Evolutionary conservation across 805 yeast species (phyloP).

Genomic region (Kazachstania taianensis): DNA sequence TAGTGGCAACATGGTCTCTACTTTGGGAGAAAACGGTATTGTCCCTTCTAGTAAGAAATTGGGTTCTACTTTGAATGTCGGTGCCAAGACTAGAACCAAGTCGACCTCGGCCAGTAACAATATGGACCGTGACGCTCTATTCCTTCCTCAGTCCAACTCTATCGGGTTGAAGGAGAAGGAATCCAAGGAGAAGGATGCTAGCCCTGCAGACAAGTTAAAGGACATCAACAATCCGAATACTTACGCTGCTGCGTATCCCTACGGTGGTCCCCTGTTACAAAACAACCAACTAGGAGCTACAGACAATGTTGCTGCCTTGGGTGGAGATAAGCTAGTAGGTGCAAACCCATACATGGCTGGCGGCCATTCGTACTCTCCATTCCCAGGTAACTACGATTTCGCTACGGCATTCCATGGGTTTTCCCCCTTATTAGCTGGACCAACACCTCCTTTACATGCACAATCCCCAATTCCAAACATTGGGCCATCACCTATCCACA

Average conservation of each 20-base stretch:
- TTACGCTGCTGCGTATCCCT: conserved; percentile 27
- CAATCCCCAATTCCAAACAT: conserved; percentile 14
- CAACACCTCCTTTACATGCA: conserved; percentile 18
- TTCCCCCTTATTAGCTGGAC: conserved; percentile 23
- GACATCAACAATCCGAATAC: conserved; percentile 12
- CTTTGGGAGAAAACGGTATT: too few relatives aligned
- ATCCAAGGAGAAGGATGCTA: conserved; percentile 9
- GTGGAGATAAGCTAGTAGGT: too few relatives aligned
- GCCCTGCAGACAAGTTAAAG: conserved; percentile 2
- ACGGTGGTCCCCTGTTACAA: conserved; percentile 25
- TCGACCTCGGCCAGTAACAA: conserved; percentile 21
- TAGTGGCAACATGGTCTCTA: neutral
- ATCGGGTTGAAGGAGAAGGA: conserved; percentile 1
- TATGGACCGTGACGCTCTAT: conserved; percentile 11
- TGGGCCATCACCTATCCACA: conserved; percentile 12
- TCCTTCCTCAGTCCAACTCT: conserved; percentile 4
- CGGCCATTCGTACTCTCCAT: conserved; percentile 15
- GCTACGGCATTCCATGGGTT: conserved; percentile 27
- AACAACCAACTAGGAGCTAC: conserved; percentile 23
- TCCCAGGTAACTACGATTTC: conserved; percentile 26
- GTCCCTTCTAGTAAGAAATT: neutral
- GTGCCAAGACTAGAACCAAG: conserved; percentile 19
- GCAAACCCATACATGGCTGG: conserved; percentile 5
- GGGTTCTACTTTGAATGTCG: conserved; percentile 4
- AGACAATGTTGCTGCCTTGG: too few relatives aligned